Base-by-base conservation (phyloP, 2,329 filamentous ascomycete genomes). In the Aureobasidium sp. region DNA sequence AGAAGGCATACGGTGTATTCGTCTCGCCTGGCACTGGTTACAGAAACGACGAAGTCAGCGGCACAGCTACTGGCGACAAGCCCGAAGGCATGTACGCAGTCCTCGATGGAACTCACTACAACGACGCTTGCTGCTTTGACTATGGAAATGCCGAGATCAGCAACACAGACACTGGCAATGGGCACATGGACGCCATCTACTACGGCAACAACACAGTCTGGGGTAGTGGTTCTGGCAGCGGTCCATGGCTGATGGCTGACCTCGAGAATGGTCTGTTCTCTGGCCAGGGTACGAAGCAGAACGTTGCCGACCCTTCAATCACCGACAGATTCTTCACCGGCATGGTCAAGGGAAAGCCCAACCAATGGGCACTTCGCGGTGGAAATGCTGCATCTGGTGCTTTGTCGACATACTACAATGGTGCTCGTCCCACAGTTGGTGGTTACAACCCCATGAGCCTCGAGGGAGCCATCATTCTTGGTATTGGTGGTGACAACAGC, bases 181-280 rank as follows among this genome's bases (percentile, higher is more conserved):
- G 82, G 17, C 84, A 86, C 66, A 88, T 88, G 84, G 85, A 88
- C 68, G 82, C 84, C 59, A 82, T 87, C 61, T 87, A 87, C 76
- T 87, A 78, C 65, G 84, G 85, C 0, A 73, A 74, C 68, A 79
- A 67, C 69, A 82, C 75, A 0, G 61, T 62, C 64, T 85, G 82
- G 81, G 84, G 84, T 19, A 71, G 69, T 8, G 84, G 85, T 9
- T 60, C 80, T 4, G 84, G 84, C 46, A 77, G 65, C 45, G 84
- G 85, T 0, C 85, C 85, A 0, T 87, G 84, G 85, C 69, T 87
- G 65, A 86, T 87, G 83, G 84, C 84, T 0, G 85, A 88, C 70
- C 77, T 88, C 0, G 85, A 88, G 68, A 86, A 87, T 63, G 82
- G 82, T 3, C 72, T 88, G 2, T 87, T 86, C 73, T 84, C 84